Base-by-base conservation (phyloP, 176 grass and related monocot species). In the Zea mays region DNA sequence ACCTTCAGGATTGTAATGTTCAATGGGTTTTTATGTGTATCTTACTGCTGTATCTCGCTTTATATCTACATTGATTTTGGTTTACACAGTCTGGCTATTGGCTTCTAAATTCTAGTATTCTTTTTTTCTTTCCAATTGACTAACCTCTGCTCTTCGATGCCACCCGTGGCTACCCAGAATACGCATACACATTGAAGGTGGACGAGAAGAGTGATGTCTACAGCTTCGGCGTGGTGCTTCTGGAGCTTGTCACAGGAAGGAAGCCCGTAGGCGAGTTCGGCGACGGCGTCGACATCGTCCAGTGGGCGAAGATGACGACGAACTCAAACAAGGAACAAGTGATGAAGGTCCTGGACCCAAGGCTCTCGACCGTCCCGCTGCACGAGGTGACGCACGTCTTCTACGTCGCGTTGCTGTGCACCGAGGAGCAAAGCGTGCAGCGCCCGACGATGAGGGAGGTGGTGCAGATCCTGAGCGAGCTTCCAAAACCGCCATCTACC, bases 121-220 rank as follows among this genome's bases (percentile, higher is more conserved):
- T 27, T 27, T 27, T 27, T 27, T 27, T 27, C 33, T 56, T 66
- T 72, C 20, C 21, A 81, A 49, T 38, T 65, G 49, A 44, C 8
- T 70, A 19, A 80, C 10, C 9, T 27, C 57, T 64, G 3, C 11
- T 39, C 54, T 75, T 1, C 7, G 9, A 16, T 72, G 40, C 17
- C 2, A 66, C 52, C 6, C 39, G 40, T 78, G 35, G 1, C 59
- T 81, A 2, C 62, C 42, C 89, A 97, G 95, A 98, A 79, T 98
- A 98, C 68, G 95, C 95, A 11, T 98, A 98, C 81, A 98, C 95
- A 17, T 77, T 98, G 4, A 98, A 98, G 85, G 95, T 98, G n/a
- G 95, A 98, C 10, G 95, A 98, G 69, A 98, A 98, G 86, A 94
- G 91, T 8, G 95, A 98, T 37, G 95, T 98, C 12, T 98, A 98